Percentiles rank a stretch among this genome's conserved stretches.
Conservation (phyloP, 2,329 filamentous ascomycete genomes). For the Stagonosporopsis tanaceti region DNA sequence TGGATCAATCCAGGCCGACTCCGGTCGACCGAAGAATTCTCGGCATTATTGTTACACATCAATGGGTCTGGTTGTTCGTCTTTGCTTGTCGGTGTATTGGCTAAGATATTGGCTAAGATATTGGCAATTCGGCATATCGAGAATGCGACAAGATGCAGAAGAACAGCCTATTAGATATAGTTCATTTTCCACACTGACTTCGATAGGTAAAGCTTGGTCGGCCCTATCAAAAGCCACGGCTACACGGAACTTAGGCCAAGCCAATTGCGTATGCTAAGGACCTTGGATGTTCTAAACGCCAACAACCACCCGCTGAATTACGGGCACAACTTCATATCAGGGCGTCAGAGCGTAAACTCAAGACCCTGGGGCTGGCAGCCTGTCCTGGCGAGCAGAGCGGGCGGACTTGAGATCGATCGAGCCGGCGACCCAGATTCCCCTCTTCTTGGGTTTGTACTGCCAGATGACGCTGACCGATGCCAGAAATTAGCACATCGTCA, state of each 20-base stretch:
- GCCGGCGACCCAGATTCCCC: neutral
- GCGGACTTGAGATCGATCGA: neutral
- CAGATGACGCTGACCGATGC: neutral
- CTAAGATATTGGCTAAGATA: no score
- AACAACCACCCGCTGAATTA: neutral
- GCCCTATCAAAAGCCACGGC: neutral
- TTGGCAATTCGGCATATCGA: neutral
- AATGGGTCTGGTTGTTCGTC: neutral
- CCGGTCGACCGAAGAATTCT: neutral
- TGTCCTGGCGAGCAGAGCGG: neutral
- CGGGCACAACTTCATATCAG: neutral
- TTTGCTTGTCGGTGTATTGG: neutral
- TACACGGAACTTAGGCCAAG: constrained; percentile 12
- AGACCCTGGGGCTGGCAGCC: neutral
- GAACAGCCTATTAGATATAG: neutral
- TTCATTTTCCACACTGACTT: neutral
- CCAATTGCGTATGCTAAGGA: constrained; percentile 18
- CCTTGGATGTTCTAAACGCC: constrained; percentile 1
- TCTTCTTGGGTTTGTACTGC: neutral
- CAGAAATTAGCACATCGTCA: neutral
- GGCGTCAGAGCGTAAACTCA: neutral
- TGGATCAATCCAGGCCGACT: neutral
- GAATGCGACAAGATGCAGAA: neutral
- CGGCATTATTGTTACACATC: neutral
- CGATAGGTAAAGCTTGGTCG: neutral